A percentile compares a stretch with the other conserved stretches of the same genome.
Conservation (phyloP, 2,329 filamentous ascomycete species). For the Neofusicoccum umdonicola region DNA sequence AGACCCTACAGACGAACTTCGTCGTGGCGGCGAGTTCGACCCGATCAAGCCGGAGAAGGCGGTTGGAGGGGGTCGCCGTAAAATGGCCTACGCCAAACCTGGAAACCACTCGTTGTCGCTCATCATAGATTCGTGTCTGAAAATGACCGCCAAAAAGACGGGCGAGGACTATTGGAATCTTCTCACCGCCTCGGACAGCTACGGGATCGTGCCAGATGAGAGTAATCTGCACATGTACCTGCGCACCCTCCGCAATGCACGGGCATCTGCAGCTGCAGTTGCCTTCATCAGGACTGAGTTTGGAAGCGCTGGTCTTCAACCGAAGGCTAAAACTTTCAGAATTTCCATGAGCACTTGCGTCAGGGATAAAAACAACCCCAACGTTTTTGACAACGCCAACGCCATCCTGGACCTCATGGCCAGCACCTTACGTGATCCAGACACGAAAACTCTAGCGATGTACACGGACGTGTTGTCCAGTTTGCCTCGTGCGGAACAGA, state of each 20-base stretch:
- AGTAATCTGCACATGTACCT: constrained; percentile 70
- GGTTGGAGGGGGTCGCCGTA: constrained; percentile 22
- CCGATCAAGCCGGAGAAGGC: neutral
- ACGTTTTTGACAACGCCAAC: constrained; percentile 64
- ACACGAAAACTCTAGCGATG: neutral
- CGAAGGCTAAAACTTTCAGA: constrained; percentile 54
- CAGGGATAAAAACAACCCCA: constrained; percentile 73
- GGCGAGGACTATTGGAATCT: constrained; percentile 77
- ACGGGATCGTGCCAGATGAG: constrained; percentile 67
- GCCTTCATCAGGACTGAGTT: constrained; percentile 55
- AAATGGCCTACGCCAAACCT: constrained; percentile 43
- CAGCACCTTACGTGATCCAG: neutral
- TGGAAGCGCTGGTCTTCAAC: constrained; percentile 30
- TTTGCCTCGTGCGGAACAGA: neutral
- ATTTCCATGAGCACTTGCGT: constrained; percentile 72
- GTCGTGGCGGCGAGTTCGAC: constrained; percentile 11
- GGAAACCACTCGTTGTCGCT: constrained; percentile 64
- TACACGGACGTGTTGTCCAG: neutral
- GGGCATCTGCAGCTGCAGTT: constrained; percentile 62
- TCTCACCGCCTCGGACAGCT: constrained; percentile 55
- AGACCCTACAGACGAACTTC: neutral
- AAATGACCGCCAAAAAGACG: constrained; percentile 59
- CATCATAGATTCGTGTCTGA: constrained; percentile 62
- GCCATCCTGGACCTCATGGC: constrained; percentile 51
- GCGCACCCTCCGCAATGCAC: constrained; percentile 62